A percentile compares a stretch with the other conserved stretches of the same genome.
Evolutionary conservation across 257 asterid species (phyloP).

Genomic region (Agastache rugosa): DNA sequence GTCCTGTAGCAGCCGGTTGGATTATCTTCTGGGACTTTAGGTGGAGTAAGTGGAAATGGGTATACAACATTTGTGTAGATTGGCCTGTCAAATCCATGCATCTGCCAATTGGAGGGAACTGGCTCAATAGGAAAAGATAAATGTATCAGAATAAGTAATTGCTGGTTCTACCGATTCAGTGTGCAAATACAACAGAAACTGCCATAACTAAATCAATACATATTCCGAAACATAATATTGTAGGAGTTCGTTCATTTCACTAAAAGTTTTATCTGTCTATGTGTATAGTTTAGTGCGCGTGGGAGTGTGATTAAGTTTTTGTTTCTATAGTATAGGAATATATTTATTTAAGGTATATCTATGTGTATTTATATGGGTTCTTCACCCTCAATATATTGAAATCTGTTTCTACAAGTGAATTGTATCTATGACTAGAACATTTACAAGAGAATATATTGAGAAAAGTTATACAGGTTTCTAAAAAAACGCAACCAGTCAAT

Average conservation of each 20-base stretch:
- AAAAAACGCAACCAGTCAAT: neutral
- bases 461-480: neutral
- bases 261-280: neutral
- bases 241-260: neutral
- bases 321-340: neutral
- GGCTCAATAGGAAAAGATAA: conserved; percentile 45
- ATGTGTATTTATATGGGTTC: neutral
- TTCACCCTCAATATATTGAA: neutral
- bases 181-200: neutral
- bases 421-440: neutral
- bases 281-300: neutral
- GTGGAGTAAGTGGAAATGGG: conserved; percentile 92
- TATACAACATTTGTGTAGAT: conserved; percentile 82
- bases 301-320: neutral
- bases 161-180: conserved; percentile 22
- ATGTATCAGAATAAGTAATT: conserved; percentile 36
- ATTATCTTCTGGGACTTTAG: conserved; percentile 91
- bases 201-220: neutral
- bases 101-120: conserved; percentile 99
- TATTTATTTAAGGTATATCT: neutral
- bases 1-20: conserved; percentile 99
- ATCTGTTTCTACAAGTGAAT: neutral
- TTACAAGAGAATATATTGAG: no score
- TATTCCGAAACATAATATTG: neutral
- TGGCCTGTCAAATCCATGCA: conserved; percentile 95